Conservation (phyloP, 1,139 yeast species). For the Magnusiomyces starmeri region DNA sequence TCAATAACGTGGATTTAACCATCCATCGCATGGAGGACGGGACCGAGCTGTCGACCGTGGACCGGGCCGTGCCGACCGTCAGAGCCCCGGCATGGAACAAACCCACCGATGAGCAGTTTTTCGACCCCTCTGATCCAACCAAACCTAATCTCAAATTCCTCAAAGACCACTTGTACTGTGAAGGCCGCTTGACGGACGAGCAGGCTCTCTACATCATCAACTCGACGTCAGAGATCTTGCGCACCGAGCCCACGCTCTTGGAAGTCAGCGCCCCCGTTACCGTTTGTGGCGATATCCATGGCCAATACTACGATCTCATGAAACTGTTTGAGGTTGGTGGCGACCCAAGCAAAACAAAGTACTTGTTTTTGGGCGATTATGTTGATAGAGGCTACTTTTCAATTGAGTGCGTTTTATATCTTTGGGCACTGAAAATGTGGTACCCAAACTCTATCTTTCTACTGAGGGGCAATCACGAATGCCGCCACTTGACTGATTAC, state of each 20-base stretch:
- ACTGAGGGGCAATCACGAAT: slow-evolving; percentile 93
- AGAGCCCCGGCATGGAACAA: slow-evolving; percentile 59
- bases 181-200: slow-evolving; percentile 68
- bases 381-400: slow-evolving; percentile 94
- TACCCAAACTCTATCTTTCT: slow-evolving; percentile 73
- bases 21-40: slow-evolving; percentile 67
- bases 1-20: slow-evolving; percentile 42
- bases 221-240: slow-evolving; percentile 61
- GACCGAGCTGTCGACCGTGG: slow-evolving; percentile 52
- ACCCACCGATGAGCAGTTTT: slow-evolving; percentile 67
- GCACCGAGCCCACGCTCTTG: slow-evolving; percentile 70
- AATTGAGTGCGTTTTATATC: slow-evolving; percentile 74
- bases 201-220: slow-evolving; percentile 66
- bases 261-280: slow-evolving; percentile 90
- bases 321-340: slow-evolving; percentile 95
- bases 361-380: slow-evolving; percentile 87
- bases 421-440: slow-evolving; percentile 74
- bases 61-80: slow-evolving; percentile 58
- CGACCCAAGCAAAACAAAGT: slow-evolving; percentile 67
- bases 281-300: slow-evolving; percentile 95
- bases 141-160: slow-evolving; percentile 65
- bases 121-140: slow-evolving; percentile 44
- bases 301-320: slow-evolving; percentile 86
- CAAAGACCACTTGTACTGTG: slow-evolving; percentile 65
- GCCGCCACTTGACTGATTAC: slow-evolving; percentile 87